Base-by-base conservation (phyloP, 257 asterid species). In the Solanum okadae region DNA sequence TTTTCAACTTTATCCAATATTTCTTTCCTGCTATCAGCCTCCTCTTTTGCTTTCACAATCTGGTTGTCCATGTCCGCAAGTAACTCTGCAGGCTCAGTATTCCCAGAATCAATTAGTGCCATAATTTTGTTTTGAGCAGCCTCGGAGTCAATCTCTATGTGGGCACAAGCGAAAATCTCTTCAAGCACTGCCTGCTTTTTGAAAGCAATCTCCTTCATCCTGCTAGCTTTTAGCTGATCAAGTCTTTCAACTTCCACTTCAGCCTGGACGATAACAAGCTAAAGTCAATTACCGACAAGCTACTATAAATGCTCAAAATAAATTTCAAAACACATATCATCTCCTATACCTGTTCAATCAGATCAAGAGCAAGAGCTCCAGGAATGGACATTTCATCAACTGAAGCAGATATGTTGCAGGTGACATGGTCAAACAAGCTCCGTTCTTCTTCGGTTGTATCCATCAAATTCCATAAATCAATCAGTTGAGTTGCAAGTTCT, bases 381-480 rank as follows among this genome's bases (percentile, higher is more conserved):
- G 98, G 96, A 86, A 91, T 83, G 85, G 92, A 90, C 88, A 97
- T 98, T 89, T 95, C 98, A 87, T 95, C 98, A 52, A 96, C 98
- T 11, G 98, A 91, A 88, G 98, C 94, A 40, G 98, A 95, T 76
- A 93, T 97, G 88, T 96, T 97, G 91, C 97, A 94, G 65, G 94
- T 91, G 15, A 93, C 96, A 89, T 94, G 95, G 61, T 94, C 93
- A 91, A 95, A 95, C 72, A 93, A 90, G 88, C 89, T 90, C 75
- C 95, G 92, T 35, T 95, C 99, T 85, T 93, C 99, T 83, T 93
- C 90, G 13, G 98, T 90, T 4, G 99, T 94, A 92, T 97, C 99
- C 99, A 97, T 97, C 95, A 96, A 93, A 94, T 97, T 96, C 99
- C 99, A 96, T 42, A 97, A 97, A 89, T 96, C 99, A 87, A 91